These are phyloP conservation scores for Oryza officinalis DNA, from an alignment of 176 grass and related monocot genomes.

Conservation along the genomic window DNA sequence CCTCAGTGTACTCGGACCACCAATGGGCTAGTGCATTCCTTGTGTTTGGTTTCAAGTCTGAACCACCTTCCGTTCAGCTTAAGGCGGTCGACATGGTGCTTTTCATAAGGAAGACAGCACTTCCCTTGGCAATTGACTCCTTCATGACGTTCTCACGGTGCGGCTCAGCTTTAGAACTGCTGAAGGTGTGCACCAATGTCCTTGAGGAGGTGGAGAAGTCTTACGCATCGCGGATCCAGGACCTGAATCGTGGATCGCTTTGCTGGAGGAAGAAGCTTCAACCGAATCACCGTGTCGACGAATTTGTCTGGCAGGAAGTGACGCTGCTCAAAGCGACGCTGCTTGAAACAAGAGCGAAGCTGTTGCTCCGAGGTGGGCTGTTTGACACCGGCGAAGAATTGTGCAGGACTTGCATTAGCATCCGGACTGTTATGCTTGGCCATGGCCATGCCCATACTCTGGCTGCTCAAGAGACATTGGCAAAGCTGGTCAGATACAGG, in stretches of 20 bases:
- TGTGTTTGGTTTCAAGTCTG: slow-evolving; percentile 93
- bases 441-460: slow-evolving; percentile 79
- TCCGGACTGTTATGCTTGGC: slow-evolving; percentile 94
- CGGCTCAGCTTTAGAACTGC: slow-evolving; percentile 81
- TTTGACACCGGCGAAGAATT: slow-evolving; percentile 86
- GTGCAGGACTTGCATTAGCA: slow-evolving; percentile 96
- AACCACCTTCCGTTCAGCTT: slow-evolving; percentile 80
- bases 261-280: slow-evolving; percentile 92
- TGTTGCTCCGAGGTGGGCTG: slow-evolving; percentile 79
- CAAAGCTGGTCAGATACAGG: slow-evolving; percentile 93
- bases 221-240: slow-evolving; percentile 78
- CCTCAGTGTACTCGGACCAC: slow-evolving; percentile 74
- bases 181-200: slow-evolving; percentile 96
- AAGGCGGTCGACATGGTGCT: slow-evolving; percentile 77
- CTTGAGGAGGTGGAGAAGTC: slow-evolving; percentile 95
- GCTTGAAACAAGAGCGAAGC: slow-evolving; percentile 82
- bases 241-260: slow-evolving; percentile 63
- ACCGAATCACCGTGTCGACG: slow-evolving; percentile 67
- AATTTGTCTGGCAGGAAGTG: slow-evolving; percentile 96
- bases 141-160: slow-evolving; percentile 96
- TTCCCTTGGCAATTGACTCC: slow-evolving; percentile 79
- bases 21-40: slow-evolving; percentile 93
- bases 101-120: slow-evolving; percentile 88
- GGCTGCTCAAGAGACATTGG: slow-evolving; percentile 87
- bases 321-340: slow-evolving; percentile 88